Base-by-base conservation (phyloP, 2,329 filamentous ascomycete genomes). In the Pezizomycotina sp. region DNA sequence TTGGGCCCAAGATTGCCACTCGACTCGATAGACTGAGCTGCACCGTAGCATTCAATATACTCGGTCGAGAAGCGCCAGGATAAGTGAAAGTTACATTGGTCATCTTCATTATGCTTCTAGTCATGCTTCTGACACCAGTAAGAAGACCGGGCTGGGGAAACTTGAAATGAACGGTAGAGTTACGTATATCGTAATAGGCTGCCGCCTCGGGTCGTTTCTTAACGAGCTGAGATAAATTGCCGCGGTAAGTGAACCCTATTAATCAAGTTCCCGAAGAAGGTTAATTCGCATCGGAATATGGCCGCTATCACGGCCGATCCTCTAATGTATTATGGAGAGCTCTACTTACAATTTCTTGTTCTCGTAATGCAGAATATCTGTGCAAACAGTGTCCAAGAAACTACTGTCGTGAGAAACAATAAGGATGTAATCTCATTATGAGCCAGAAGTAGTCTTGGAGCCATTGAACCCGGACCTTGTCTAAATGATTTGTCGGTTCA, bases 301-400 rank as follows among this genome's bases (percentile, higher is more conserved):
- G n/a, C n/a, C n/a, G n/a, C n/a, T n/a, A n/a, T n/a, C n/a, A n/a
- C n/a, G n/a, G n/a, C n/a, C n/a, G n/a, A n/a, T n/a, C n/a, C n/a
- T n/a, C n/a, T n/a, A n/a, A n/a, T n/a, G n/a, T n/a, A n/a, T n/a
- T n/a, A n/a, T n/a, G n/a, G n/a, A n/a, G n/a, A n/a, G n/a, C n/a
- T n/a, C n/a, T n/a, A n/a, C n/a, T n/a, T n/a, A n/a, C 19, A 98
- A 70, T 65, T 95, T 98, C 73, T 98, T 98, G 60, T 75, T 72
- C 60, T 98, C 89, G 61, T 98, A 98, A 63, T 98, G 89, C 63
- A 93, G 93, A 55, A 98, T 93, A 56, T 98, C 89, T 5, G 89
- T 98, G 55, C 86, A 95, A 49, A 98, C 84, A 48, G 86, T 83
- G 56, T 98, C 89, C 39, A 98, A 64, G 69, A 98, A 98, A 14